Evolutionary conservation across 2,329 filamentous ascomycete species (phyloP).

Genomic region (Dactylellina haptotyla): DNA sequence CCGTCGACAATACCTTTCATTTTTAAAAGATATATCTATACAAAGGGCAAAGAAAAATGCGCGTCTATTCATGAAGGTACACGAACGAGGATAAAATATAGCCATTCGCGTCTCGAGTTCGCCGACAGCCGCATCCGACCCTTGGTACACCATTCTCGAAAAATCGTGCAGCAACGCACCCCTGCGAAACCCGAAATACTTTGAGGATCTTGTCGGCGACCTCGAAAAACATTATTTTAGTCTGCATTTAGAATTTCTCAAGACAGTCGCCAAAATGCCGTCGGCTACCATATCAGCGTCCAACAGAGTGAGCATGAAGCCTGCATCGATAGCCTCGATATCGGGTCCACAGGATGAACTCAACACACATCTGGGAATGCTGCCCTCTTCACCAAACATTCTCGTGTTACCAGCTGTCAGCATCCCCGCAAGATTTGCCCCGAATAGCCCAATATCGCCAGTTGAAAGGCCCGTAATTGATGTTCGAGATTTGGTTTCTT

Average conservation of each 20-base stretch:
- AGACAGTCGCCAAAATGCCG: slow-evolving; percentile 29
- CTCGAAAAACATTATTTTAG: slow-evolving; percentile 1
- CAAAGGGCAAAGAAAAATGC: slow-evolving; percentile 23
- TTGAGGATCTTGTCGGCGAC: slow-evolving; percentile 8
- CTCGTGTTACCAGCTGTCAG: slow-evolving; percentile 45
- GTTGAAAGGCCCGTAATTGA: slow-evolving; percentile 38
- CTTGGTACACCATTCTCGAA: slow-evolving; percentile 1
- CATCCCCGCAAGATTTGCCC: slow-evolving; percentile 34
- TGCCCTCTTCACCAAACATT: slow-evolving; percentile 51
- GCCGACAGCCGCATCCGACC: not conserved
- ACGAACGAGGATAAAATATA: slow-evolving; percentile 4
- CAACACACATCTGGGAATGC: slow-evolving; percentile 52
- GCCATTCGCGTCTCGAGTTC: not conserved
- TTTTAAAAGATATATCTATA: no score
- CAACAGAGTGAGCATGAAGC: slow-evolving; percentile 50
- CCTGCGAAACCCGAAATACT: slow-evolving; percentile 12
- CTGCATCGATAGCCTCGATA: slow-evolving; percentile 51
- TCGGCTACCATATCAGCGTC: slow-evolving; percentile 34
- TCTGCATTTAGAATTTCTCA: not conserved
- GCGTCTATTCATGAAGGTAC: slow-evolving; percentile 33
- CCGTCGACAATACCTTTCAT: no score
- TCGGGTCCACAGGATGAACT: slow-evolving; percentile 52
- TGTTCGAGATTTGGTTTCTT: slow-evolving; percentile 42
- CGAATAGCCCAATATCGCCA: slow-evolving; percentile 41
- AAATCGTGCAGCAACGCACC: slow-evolving; percentile 20